Base-by-base conservation (phyloP, 495 filamentous ascomycete genomes). In the Penicillium cosmopolitanum region DNA sequence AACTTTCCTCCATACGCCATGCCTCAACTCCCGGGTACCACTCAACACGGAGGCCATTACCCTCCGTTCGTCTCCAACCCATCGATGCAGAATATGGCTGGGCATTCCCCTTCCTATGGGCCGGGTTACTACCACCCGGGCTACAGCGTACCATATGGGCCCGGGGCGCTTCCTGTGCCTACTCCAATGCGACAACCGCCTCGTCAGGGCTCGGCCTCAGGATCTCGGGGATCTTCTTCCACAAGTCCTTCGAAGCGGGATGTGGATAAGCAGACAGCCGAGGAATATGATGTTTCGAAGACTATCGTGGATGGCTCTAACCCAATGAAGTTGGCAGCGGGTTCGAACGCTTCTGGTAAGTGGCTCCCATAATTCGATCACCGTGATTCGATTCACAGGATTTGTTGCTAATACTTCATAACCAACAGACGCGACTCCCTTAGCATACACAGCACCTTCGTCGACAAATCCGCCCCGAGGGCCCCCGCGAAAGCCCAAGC, bases 401-500 rank as follows among this genome's bases (percentile, higher is more conserved):
- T 2, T 31, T 31, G 28, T 31, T 21, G 40, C 50, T 19, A 15
- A 31, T 57, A 16, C 10, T 47, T 47, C 25, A 23, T 25, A 7
- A 31, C 31, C 28, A 23, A 46, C 50, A 70, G 63, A 66, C 48
- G 54, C 64, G 33, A 43, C 47, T 7, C 63, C 69, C 35, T 54
- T 8, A 31, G 5, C 65, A 11, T 57, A 62, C 7, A 55, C 61
- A 31, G 62, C 55, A 3, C 40, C 51, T 21, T 35, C 59, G 38
- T 55, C 67, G 50, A 71, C 75, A 13, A 75, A 77, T 36, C 81
- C 89, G 31, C 89, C 91, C 50, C 85, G 92, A 63, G 93, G 93
- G n/a, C 92, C 94, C 13, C 91, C 93, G 12, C 82, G 93, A 64
- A 98, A 97, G 65, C 94, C 94, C 25, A 92, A 91, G 68, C 93